These are phyloP conservation scores for Aspergillus ustus DNA, from an alignment of 2,329 filamentous ascomycete genomes.

Conservation along the genomic window DNA sequence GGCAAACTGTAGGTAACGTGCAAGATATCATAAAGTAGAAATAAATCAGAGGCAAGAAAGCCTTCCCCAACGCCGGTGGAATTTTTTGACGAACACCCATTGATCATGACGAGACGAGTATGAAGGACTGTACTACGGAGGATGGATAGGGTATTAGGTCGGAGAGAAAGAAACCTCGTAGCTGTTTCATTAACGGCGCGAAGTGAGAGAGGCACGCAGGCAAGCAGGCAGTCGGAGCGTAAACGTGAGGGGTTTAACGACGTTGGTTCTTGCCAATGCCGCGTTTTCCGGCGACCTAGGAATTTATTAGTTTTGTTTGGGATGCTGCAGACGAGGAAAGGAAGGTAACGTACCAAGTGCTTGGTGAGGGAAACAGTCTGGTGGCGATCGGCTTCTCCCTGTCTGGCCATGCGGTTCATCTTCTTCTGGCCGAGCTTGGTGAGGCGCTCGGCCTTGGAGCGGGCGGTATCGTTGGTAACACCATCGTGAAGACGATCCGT, in stretches of 20 bases:
- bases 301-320: constrained; percentile 17
- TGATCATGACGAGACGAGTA: constrained; percentile 5
- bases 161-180: constrained; percentile 27
- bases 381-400: constrained; percentile 96
- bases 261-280: constrained; percentile 81
- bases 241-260: constrained; percentile 36
- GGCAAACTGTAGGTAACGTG: neutral
- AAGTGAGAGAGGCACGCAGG: constrained; percentile 2
- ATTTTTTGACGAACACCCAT: neutral
- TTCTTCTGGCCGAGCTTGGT: constrained; percentile 92
- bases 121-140: constrained; percentile 27
- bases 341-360: constrained; percentile 74
- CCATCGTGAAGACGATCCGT: constrained; percentile 52
- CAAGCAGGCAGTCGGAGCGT: neutral
- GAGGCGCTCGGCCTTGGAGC: constrained; percentile 81
- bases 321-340: no score
- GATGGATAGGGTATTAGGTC: constrained; percentile 18
- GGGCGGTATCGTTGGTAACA: constrained; percentile 68
- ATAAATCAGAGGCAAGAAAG: neutral
- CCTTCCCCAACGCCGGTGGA: neutral
- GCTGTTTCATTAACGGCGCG: constrained; percentile 25
- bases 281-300: constrained; percentile 83
- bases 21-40: neutral
- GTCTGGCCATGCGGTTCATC: constrained; percentile 97
- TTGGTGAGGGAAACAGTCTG: constrained; percentile 79